Conservation (phyloP, 2,329 filamentous ascomycete species). For the Acrocalymma vagum region DNA sequence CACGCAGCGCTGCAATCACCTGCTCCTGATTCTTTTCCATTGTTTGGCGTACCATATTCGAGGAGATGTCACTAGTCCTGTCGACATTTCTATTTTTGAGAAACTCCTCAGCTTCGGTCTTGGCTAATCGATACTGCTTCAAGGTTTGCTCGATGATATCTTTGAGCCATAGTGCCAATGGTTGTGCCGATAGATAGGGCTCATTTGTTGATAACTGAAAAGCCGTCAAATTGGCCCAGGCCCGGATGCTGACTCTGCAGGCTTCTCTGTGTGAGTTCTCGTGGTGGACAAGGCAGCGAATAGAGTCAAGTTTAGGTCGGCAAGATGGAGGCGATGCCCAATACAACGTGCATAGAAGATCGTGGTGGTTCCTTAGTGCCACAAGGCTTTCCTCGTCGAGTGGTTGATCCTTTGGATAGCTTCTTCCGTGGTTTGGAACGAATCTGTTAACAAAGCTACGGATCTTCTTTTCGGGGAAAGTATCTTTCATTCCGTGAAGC, state of each 20-base stretch:
- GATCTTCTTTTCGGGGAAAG: conserved; percentile 63
- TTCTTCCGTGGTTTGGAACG: conserved; percentile 68
- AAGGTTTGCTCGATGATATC: conserved; percentile 62
- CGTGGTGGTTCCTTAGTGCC: conserved; percentile 68
- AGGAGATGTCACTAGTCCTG: conserved; percentile 51
- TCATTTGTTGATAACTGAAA: conserved; percentile 66
- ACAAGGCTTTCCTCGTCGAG: conserved; percentile 63
- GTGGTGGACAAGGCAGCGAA: conserved; percentile 65
- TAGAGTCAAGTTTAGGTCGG: conserved; percentile 61
- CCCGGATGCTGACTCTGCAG: conserved; percentile 65
- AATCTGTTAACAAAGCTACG: conserved; percentile 65
- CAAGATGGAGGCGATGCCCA: conserved; percentile 62
- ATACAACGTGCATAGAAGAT: conserved; percentile 67
- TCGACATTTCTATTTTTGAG: conserved; percentile 47
- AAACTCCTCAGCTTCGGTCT: conserved; percentile 66
- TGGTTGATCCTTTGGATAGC: conserved; percentile 65
- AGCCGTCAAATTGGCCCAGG: conserved; percentile 65
- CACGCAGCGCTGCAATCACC: conserved; percentile 63
- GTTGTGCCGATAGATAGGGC: conserved; percentile 52
- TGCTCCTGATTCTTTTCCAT: conserved; percentile 66
- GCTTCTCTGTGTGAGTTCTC: conserved; percentile 66
- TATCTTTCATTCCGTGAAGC: conserved; percentile 55
- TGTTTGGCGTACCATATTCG: conserved; percentile 58
- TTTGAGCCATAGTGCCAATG: conserved; percentile 64
- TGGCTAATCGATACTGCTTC: conserved; percentile 64